Evolutionary conservation across 2,329 filamentous ascomycete genomes (phyloP), one percentile per base, ranked within the genome.

Genomic region (Lasiodiplodia hormozganensis): DNA sequence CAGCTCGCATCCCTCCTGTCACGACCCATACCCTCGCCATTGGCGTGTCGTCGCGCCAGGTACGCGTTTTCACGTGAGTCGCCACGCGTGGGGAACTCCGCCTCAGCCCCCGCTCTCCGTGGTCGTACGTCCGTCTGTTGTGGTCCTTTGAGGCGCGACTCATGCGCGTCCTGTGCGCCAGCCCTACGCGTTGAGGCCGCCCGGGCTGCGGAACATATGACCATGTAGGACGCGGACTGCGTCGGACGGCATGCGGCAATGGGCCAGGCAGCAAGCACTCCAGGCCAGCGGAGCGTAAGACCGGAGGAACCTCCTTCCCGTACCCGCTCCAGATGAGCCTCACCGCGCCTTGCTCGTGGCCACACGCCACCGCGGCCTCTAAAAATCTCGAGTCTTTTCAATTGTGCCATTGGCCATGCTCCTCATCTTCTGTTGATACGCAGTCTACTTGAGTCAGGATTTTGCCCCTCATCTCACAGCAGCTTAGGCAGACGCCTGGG

Each of bases 381-480:
- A 18, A 3, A 21, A 18, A 6, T 51, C 38, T 28, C 56, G 28
- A 60, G 23, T n/a, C 25, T 49, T n/a, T 18, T 23, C 36, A 21
- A 34, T 62, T 23, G 25, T 5, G 49, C 18, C 40, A 62, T 62
- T 62, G 40, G 40, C 23, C 36, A 49, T 12, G 31, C n/a, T 28
- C 21, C 23, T 18, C 40, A 25, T 62, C 58, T 51, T 43, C 16
- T 51, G 25, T 49, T 18, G 18, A 34, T 25, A 16, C 14, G 38
- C 16, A n/a, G 18, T 31, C 21, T 49, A 28, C 58, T 43, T 51
- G 58, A 62, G 21, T 36, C 28, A 62, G 40, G 31, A 5, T 62
- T 62, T 62, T 49, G 58, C 58, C 40, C 31, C 57, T 62, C 58
- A 51, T 62, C 58, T 62, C 40, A 62, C 58, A 62, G 58, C 58